Conservation (phyloP, 345 rosid species). For the Ailanthus altissimus region DNA sequence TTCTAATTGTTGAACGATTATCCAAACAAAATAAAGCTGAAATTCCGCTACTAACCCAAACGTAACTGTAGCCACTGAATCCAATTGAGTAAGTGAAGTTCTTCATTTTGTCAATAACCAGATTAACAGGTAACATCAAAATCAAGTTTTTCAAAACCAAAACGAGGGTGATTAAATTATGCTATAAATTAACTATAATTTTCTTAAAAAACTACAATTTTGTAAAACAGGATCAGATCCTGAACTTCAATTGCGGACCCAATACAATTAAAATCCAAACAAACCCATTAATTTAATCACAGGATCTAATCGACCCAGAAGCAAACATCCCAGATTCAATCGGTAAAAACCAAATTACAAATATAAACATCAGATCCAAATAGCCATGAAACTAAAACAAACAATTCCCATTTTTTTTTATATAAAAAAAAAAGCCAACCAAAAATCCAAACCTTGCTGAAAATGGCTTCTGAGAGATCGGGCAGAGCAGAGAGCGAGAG, state of each 20-base stretch:
- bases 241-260: background rate
- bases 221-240: constrained; percentile 23
- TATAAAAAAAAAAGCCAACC: background rate
- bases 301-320: constrained; percentile 27
- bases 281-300: background rate
- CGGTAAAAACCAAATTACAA: constrained; percentile 1
- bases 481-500: constrained; percentile 23
- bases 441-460: background rate
- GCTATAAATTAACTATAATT: background rate
- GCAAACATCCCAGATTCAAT: background rate
- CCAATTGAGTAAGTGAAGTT: background rate
- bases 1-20: background rate
- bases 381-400: constrained; percentile 20
- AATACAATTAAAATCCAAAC: constrained; percentile 19
- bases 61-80: background rate
- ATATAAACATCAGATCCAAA: constrained; percentile 32
- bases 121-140: background rate
- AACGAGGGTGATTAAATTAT: background rate
- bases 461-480: constrained; percentile 17
- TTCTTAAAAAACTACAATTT: background rate
- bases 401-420: background rate
- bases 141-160: background rate
- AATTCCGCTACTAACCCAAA: background rate
- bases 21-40: background rate
- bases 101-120: background rate